Evolutionary conservation across 148 eudicot genomes (phyloP), one percentile per base, ranked within the genome.

Genomic region (Talinum fruticosum): DNA sequence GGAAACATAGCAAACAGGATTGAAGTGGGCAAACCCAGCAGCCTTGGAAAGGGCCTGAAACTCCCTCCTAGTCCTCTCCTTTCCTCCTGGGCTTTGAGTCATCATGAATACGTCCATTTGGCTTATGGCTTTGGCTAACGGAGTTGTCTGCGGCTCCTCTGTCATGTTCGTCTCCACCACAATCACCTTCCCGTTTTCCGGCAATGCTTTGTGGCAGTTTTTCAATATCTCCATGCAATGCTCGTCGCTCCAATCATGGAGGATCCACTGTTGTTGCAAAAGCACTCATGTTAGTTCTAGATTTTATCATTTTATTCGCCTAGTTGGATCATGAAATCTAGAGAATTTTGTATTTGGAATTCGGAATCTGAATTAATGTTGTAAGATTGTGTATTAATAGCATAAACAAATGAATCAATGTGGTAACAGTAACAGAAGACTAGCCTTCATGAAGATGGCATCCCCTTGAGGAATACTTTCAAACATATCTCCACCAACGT

Each of bases 201-300:
- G 83, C 24, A 88, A 15, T 0, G 88, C 80, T 61, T 75, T 66
- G 69, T 80, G 77, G 76, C 86, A 88, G n/a, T 78, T 86, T 79
- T 71, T 84, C 62, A 88, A 51, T 64, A 86, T 34, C 72, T 36
- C 86, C 45, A 88, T 19, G 85, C 90, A 86, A 78, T 79, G 69
- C 6, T 86, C 84, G 30, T 88, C 84, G 54, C 81, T 82, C 88
- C 88, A 88, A 33, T 70, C 80, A n/a, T 88, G 88, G 15, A 84
- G 87, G 38, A 88, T 49, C 84, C 85, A 84, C 86, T 82, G 75
- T 45, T 37, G 57, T 51, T 51, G 23, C 5, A 19, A 16, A 51
- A n/a, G n/a, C n/a, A n/a, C n/a, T 51, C 5, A 51, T 51, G 57
- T 19, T 5, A 51, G 23, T 16, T 51, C n/a, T 0, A 19, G 23